A percentile compares a stretch with the other conserved stretches of the same genome.
These are phyloP conservation scores for Wickerhamomyces queroliae DNA, from an alignment of 805 yeast genomes.

Conservation along the genomic window DNA sequence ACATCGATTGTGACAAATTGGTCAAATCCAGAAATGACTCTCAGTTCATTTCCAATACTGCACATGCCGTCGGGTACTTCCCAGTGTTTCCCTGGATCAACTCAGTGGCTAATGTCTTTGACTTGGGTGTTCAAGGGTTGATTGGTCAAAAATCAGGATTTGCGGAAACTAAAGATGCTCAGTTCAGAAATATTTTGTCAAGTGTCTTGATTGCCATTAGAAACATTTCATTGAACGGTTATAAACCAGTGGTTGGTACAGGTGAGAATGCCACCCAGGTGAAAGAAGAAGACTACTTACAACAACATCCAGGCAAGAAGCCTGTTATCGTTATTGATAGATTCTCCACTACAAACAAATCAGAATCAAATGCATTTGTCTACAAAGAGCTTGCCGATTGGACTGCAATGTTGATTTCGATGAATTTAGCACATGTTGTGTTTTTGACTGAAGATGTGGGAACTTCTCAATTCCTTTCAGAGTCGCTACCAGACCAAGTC, in stretches of 20 bases:
- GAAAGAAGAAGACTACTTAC: slow-evolving; percentile 77
- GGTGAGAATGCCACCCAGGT: slow-evolving; percentile 29
- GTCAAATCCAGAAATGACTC: slow-evolving; percentile 72
- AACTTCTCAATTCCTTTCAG: slow-evolving; percentile 57
- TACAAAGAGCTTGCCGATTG: slow-evolving; percentile 79
- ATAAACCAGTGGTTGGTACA: slow-evolving; percentile 26
- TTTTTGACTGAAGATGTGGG: slow-evolving; percentile 85
- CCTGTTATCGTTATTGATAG: slow-evolving; percentile 85
- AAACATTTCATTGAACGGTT: slow-evolving; percentile 47
- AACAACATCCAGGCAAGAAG: slow-evolving; percentile 77
- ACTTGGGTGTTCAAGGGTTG: slow-evolving; percentile 80
- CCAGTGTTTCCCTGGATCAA: slow-evolving; percentile 95
- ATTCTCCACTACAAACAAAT: slow-evolving; percentile 48
- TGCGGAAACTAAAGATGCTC: slow-evolving; percentile 76
- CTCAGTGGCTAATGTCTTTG: slow-evolving; percentile 69
- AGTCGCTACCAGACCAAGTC: slow-evolving; percentile 81
- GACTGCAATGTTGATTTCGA: slow-evolving; percentile 72
- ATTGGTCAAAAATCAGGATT: slow-evolving; percentile 94
- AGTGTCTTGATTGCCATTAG: slow-evolving; percentile 71
- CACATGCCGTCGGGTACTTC: slow-evolving; percentile 80
- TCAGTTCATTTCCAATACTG: slow-evolving; percentile 58
- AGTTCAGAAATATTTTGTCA: slow-evolving; percentile 72
- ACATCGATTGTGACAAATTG: slow-evolving; percentile 74
- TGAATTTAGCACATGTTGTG: slow-evolving; percentile 85
- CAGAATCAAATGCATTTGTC: slow-evolving; percentile 58